A percentile compares a stretch with the other conserved stretches of the same genome.
phyloP scores from a whole-genome alignment of 179 eudicot species.

The Patellifolia procumbens region DNA sequence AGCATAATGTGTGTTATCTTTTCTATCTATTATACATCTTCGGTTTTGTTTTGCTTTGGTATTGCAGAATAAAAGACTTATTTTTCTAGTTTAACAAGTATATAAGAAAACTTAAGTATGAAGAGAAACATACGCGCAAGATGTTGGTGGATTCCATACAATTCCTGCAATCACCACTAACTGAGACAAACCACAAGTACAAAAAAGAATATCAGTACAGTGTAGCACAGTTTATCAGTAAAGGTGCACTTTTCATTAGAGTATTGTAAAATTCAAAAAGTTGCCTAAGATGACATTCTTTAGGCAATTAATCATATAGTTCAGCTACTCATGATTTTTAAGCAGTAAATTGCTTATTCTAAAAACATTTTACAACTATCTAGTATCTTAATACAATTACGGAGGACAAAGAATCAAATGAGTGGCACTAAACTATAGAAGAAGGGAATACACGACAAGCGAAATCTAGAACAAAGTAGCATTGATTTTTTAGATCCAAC shows the following conservation, averaged over 20 bases:
- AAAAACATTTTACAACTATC: neutral
- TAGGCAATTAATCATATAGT: too few species aligned
- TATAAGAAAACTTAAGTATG: neutral
- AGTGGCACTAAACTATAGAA: too few species aligned
- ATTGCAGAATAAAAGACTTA: neutral
- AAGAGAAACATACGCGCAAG: slow-evolving; percentile 82
- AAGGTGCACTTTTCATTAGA: neutral
- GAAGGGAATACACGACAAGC: too few species aligned
- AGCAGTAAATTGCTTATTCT: neutral
- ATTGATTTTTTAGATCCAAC: too few species aligned
- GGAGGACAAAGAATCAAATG: neutral
- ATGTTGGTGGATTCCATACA: slow-evolving; percentile 94
- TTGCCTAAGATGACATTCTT: too few species aligned
- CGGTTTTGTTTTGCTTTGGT: neutral
- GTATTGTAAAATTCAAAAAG: neutral
- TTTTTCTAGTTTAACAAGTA: neutral
- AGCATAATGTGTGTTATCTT: neutral
- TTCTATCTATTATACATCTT: too few species aligned
- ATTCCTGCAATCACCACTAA: slow-evolving; percentile 94
- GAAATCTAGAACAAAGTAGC: too few species aligned
- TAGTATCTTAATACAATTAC: neutral
- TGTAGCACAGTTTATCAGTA: neutral
- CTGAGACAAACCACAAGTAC: slow-evolving; percentile 42
- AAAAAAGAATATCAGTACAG: neutral
- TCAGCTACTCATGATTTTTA: too few species aligned